Evolutionary conservation across 305 asterid genomes (phyloP), one percentile per base, ranked within the genome.

Genomic region (Nicotiana rustica): DNA sequence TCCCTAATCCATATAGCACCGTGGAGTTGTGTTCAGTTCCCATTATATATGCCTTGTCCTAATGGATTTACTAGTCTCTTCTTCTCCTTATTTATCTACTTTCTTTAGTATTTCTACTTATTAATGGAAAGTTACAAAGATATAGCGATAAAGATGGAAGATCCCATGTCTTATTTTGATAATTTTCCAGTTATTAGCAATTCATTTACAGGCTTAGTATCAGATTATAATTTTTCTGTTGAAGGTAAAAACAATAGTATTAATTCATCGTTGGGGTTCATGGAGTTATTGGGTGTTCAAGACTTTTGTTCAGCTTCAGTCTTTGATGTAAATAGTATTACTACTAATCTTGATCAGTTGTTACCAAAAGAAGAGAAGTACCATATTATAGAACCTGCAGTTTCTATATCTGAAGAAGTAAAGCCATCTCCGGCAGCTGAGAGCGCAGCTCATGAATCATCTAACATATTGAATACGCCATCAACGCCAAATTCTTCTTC

Each of bases 401-500:
- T 35, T 1, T 31, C 78, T 6, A 38, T 65, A 10, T 59, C 80
- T 19, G 81, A 15, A 15, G 13, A 41, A 73, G 6, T 33, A 33
- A 73, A 18, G 36, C 60, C 77, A n/a, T 38, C 56, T 8, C 25
- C 10, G 18, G 57, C 7, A n/a, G 4, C 4, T n/a, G 44, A 59
- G 5, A 67, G 7, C 10, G 66, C 14, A 41, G 75, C 78, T 13
- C 66, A 71, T 52, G 7, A 6, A 17, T 73, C 70, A 41, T 67
- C 86, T 0, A 90, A 88, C 83, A 81, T 36, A 77, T n/a, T 90
- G 67, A 85, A 88, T 83, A 84, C 90, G 59, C 96, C 96, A 12
- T 73, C 91, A 1, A 90, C 97, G 10, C 92, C 97, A 6, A 91
- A 92, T 85, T 87, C 82, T 49, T 91, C 93, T 47, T 89, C 97